These are phyloP conservation scores for Russula ochroleuca DNA, from an alignment of 768 basidiomycete species.

Conservation along the genomic window DNA sequence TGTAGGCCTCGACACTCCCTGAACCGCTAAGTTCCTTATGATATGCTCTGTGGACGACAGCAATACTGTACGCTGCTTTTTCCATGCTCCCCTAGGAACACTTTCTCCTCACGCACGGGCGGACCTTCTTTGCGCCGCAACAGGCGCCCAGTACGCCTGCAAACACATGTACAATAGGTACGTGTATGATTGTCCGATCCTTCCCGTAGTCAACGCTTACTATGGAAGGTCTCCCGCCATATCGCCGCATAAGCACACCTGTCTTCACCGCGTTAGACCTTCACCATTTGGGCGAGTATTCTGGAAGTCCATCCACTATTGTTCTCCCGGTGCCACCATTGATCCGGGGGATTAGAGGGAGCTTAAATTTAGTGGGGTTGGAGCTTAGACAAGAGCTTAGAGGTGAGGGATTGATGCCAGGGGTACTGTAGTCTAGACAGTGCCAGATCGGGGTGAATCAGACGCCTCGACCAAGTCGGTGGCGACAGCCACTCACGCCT, in stretches of 20 bases:
- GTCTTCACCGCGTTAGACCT: background rate
- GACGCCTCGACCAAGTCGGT: conserved; percentile 14
- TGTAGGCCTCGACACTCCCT: conserved; percentile 7
- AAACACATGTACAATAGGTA: background rate
- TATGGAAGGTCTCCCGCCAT: conserved; percentile 4
- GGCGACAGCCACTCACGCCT: background rate
- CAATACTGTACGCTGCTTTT: background rate
- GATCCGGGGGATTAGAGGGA: conserved; percentile 11
- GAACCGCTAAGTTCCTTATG: background rate
- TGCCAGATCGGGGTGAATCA: conserved; percentile 18
- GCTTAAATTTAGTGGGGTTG: conserved; percentile 6
- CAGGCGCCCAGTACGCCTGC: background rate
- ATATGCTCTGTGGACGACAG: background rate
- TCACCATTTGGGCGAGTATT: background rate
- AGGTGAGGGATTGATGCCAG: conserved; percentile 12
- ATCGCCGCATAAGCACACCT: conserved; percentile 2
- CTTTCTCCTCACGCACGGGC: conserved; percentile 14
- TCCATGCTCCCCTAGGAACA: background rate
- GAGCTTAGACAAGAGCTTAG: background rate
- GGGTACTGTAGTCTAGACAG: conserved; percentile 15
- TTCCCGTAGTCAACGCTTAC: background rate
- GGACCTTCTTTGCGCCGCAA: conserved; percentile 11
- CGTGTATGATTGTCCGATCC: background rate
- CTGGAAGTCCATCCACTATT: conserved; percentile 8
- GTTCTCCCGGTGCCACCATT: conserved; percentile 7